Base-by-base conservation (phyloP, 1,284 basidiomycete genomes). In the Athelia sp. region DNA sequence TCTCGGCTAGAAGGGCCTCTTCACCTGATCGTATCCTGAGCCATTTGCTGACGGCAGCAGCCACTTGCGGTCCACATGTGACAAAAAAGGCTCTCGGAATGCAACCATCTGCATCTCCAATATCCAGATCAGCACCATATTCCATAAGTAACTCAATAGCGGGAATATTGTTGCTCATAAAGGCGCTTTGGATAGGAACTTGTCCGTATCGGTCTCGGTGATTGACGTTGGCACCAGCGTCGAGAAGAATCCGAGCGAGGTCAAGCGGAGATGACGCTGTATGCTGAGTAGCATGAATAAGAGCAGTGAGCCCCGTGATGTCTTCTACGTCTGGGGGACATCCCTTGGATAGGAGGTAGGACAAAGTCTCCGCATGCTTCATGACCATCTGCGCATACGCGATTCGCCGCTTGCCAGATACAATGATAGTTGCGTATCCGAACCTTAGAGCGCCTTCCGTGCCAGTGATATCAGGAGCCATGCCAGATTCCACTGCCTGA, bases 81-180 rank as follows among this genome's bases (percentile, higher is more conserved):
- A 74, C 14, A 51, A 59, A 72, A 51, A 66, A 58, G 17, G 58
- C 54, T 14, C 60, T 52, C 1, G 72, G 69, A 0, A 63, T 61
- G 17, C 62, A 50, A 40, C 67, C 72, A 46, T 81, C 76, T 8
- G 68, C 76, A 44, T 81, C 78, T 10, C 61, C 26, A 9, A 80
- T 62, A 45, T 73, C 68, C 38, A 79, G 36, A 50, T 73, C 66
- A 11, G 78, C 76, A 6, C 69, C 73, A 48, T 66, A 67, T 54
- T 78, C 75, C 68, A 82, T 67, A 47, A 82, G 58, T 14, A 76
- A 48, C 21, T 81, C 71, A 29, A 79, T 60, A 6, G 64, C 58
- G 0, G 51, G 51, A 14, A 69, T 52, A 18, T 70, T 55, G 22
- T 67, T 67, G 2, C 61, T 58, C 55, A 69, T 65, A 44, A 76